Evolutionary conservation across 2,329 filamentous ascomycete species (phyloP).

Genomic region (Aspergillus uvarum): DNA sequence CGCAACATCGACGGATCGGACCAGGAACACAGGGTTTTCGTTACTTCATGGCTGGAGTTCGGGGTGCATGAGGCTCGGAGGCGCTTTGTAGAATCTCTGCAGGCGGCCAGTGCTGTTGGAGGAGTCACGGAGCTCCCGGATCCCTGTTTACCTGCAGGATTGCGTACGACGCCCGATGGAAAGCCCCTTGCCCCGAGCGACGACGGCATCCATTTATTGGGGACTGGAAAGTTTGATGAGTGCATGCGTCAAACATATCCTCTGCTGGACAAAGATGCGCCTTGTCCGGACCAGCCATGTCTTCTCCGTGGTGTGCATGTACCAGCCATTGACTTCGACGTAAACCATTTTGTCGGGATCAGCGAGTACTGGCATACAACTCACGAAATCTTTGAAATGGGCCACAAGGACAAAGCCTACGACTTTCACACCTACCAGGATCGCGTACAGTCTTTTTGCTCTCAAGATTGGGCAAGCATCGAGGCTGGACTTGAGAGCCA

Average conservation of each 20-base stretch:
- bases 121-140: conserved; percentile 72
- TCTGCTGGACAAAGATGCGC: conserved; percentile 81
- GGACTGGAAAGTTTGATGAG: conserved; percentile 83
- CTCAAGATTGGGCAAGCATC: conserved; percentile 76
- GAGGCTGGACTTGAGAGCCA: conserved; percentile 62
- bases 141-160: conserved; percentile 79
- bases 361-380: conserved; percentile 99
- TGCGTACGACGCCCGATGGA: conserved; percentile 73
- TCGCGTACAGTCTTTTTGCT: conserved; percentile 81
- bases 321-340: conserved; percentile 91
- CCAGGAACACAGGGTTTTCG: conserved; percentile 85
- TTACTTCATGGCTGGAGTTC: conserved; percentile 94
- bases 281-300: conserved; percentile 80
- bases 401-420: conserved; percentile 75
- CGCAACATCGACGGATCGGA: conserved; percentile 76
- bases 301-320: conserved; percentile 88
- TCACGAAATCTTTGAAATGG: conserved; percentile 83
- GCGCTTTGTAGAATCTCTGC: conserved; percentile 76
- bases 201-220: conserved; percentile 61
- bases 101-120: conserved; percentile 62
- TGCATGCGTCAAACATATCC: conserved; percentile 81
- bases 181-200: conserved; percentile 49
- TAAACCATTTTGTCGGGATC: conserved; percentile 96
- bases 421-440: conserved; percentile 88
- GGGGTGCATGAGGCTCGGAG: conserved; percentile 91